These are phyloP conservation scores for Penicillium sp. DNA, from an alignment of 2,329 filamentous ascomycete species.

Conservation along the genomic window DNA sequence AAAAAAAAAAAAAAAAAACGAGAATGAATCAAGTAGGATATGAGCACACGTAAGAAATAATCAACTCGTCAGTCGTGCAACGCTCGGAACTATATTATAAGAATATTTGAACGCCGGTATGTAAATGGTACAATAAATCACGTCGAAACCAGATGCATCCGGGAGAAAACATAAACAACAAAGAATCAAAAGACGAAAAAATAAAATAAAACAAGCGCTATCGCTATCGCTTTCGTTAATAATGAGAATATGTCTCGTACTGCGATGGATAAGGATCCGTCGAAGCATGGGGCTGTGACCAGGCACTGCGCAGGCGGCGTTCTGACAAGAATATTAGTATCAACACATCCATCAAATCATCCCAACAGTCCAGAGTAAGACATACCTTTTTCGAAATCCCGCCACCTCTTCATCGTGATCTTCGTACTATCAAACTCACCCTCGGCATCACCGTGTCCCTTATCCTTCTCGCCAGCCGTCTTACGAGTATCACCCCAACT, in stretches of 20 bases:
- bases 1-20: neutral
- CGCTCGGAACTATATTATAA: constrained; percentile 6
- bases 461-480: constrained; percentile 88
- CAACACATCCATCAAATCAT: too few species aligned
- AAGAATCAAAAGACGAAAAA: neutral
- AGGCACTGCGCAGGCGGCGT: constrained; percentile 37
- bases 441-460: constrained; percentile 76
- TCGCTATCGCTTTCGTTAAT: constrained; percentile 25
- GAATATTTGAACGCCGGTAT: constrained; percentile 12
- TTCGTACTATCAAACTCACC: constrained; percentile 98
- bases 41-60: neutral
- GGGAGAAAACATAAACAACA: neutral
- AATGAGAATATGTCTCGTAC: constrained; percentile 42
- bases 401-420: constrained; percentile 99
- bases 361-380: neutral
- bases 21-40: neutral
- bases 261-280: constrained; percentile 31
- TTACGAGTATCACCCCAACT: constrained; percentile 98
- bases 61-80: constrained; percentile 7
- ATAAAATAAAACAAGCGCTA: constrained; percentile 5
- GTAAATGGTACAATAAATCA: constrained; percentile 21
- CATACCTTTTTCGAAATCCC: constrained; percentile 82
- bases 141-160: constrained; percentile 10
- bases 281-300: constrained; percentile 28
- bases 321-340: constrained; percentile 29